Evolutionary conservation across 2,329 filamentous ascomycete species (phyloP), one percentile per base, ranked within the genome.

Genomic region (Bipolaris zeicola): DNA sequence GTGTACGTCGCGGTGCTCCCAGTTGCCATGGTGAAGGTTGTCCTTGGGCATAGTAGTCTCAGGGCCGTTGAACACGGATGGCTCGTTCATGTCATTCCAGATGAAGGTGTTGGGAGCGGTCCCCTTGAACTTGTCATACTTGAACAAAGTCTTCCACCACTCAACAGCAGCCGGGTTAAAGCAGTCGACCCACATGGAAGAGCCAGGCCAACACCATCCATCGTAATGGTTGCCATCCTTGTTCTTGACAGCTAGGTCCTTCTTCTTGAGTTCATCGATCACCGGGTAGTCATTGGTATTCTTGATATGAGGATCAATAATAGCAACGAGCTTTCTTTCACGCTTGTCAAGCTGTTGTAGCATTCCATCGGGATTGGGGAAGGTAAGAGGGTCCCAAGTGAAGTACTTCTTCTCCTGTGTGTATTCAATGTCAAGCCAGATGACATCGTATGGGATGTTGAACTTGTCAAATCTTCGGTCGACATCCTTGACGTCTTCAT

Each of bases 31-130:
- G 74, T 99, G 95, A 28, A 99, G 78, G 74, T 99, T 99, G 80
- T 99, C 95, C 78, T 97, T 97, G 60, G 95, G 95, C 93, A 98
- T 98, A 5, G 94, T 98, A 3, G 92, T 96, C 77, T 99, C 95
- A 0, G 95, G 95, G 0, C 95, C 95, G 74, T 98, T 98, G 82
- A 99, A 99, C 1, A 99, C 95, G 0, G 95, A 98, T 0, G 95
- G 95, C 79, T 99, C 95, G 73, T 97, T 98, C 95, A 99, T 99
- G 76, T 99, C 95, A 76, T 99, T 99, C 95, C 95, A 99, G 68
- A 99, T 87, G 77, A 92, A 97, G 0, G 91, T 89, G 76, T 98
- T 99, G 62, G 88, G 83, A 67, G 89, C 84, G 1, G 92, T 92
- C 45, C 92, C 93, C 76, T 91, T 91, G 83, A 97, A 99, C 38